These are phyloP conservation scores for Monosporascus sp. DNA, from an alignment of 2,329 filamentous ascomycete genomes.

Conservation along the genomic window DNA sequence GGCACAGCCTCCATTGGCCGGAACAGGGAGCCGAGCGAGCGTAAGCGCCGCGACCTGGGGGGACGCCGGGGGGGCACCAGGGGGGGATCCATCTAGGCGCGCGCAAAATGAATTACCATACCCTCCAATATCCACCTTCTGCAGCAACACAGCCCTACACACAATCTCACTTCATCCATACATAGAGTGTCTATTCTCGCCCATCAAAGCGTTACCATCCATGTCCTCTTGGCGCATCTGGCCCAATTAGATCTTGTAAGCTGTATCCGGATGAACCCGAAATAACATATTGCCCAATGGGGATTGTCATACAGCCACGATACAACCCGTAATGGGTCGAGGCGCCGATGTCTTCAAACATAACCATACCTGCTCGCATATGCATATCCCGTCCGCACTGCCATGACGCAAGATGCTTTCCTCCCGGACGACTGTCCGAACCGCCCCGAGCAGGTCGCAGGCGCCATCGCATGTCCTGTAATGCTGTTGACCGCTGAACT, in stretches of 20 bases:
- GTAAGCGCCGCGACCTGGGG: not conserved
- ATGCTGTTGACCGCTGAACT: not conserved
- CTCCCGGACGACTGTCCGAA: not conserved
- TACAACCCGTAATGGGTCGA: not conserved
- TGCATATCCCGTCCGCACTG: not conserved
- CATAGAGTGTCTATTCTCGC: constrained; percentile 1
- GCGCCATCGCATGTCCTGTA: not conserved
- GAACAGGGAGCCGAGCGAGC: not conserved
- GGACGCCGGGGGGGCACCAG: not conserved
- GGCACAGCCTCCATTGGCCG: not conserved
- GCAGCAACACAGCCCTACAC: not conserved
- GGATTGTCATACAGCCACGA: not conserved
- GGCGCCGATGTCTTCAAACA: not conserved
- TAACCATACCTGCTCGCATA: not conserved
- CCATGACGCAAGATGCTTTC: not conserved
- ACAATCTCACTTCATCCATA: not conserved
- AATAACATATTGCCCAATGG: not conserved
- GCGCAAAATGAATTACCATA: constrained; percentile 14
- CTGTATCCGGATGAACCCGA: not conserved
- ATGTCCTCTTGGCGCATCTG: not conserved
- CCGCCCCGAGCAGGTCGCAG: not conserved
- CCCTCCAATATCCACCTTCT: constrained; percentile 4
- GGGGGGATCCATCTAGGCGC: constrained; percentile 9
- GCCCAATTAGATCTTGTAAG: not conserved
- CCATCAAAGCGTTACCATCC: not conserved